Evolutionary conservation across 2,329 filamentous ascomycete genomes (phyloP), one percentile per base, ranked within the genome.

Genomic region (Colletotrichum plurivorum): DNA sequence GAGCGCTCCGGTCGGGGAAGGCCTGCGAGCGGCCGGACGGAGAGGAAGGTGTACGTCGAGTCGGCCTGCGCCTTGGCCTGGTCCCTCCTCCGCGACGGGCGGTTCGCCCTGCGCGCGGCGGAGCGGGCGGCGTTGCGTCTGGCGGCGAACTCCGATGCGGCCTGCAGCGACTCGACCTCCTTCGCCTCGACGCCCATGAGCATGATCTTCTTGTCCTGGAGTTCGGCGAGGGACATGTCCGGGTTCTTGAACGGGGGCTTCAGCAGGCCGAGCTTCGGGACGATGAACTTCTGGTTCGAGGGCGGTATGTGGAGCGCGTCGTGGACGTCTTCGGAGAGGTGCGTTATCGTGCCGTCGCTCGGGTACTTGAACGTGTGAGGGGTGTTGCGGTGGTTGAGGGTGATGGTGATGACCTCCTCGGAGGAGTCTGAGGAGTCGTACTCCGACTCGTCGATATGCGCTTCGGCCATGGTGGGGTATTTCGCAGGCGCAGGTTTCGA

Each of bases 31-130:
- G 95, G 93, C 1, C 90, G 88, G 1, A 98, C 84, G 0, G 89
- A 88, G 71, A 91, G 87, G 81, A 99, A 99, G 0, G 93, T 97
- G 82, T 97, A 97, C 69, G 84, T 85, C 20, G 85, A 83, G 67
- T 91, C 88, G n/a, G 89, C 89, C 77, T 75, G 76, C 83, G 84
- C 70, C 78, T 76, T 64, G 68, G 72, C 51, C 73, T 78, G 22
- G 77, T 76, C 63, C 75, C 81, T 71, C 71, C 76, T 58, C 78
- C 79, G 79, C 82, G 76, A 80, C 78, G 74, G 73, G 81, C 60
- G 74, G 78, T 63, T 71, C 78, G 67, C 76, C 73, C 46, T 77
- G 54, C 72, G 72, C 71, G 76, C 71, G 73, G 77, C 22, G 74
- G 79, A 73, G 41, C 82, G 79, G 15, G 80, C 80, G 3, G 79